Evolutionary conservation across 2,329 filamentous ascomycete species (phyloP).

Genomic region (Alternaria alternata): DNA sequence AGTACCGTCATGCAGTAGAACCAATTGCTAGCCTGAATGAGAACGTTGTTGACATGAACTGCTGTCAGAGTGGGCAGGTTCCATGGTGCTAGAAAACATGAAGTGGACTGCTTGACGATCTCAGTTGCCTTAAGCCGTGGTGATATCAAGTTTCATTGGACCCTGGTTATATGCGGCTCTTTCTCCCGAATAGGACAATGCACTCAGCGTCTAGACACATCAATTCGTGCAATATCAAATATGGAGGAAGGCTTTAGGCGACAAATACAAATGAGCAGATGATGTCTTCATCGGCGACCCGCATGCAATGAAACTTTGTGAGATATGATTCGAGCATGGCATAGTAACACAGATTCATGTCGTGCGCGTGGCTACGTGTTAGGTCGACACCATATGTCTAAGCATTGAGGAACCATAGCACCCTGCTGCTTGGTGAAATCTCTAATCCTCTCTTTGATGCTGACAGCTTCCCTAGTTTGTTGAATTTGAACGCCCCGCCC

Average conservation of each 20-base stretch:
- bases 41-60: not conserved
- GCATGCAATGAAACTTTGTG: conserved; percentile 1
- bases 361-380: conserved; percentile 11
- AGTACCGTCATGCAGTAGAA: not conserved
- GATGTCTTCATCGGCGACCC: not conserved
- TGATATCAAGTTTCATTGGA: not conserved
- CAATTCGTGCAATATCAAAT: not conserved
- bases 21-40: not conserved
- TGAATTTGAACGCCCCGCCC: conserved; percentile 8
- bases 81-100: not conserved
- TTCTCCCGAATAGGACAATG: not conserved
- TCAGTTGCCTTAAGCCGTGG: not conserved
- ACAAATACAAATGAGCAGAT: not conserved
- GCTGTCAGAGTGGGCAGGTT: not conserved
- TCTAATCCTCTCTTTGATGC: not conserved
- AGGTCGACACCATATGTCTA: not conserved
- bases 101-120: not conserved
- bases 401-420: not conserved
- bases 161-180: not conserved
- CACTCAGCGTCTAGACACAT: not conserved
- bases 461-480: not conserved
- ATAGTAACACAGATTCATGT: conserved; percentile 6
- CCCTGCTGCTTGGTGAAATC: not conserved
- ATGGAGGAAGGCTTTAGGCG: not conserved
- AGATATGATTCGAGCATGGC: not conserved